phyloP scores from a whole-genome alignment of 257 asterid species.

The Primulina huaijiensis region DNA sequence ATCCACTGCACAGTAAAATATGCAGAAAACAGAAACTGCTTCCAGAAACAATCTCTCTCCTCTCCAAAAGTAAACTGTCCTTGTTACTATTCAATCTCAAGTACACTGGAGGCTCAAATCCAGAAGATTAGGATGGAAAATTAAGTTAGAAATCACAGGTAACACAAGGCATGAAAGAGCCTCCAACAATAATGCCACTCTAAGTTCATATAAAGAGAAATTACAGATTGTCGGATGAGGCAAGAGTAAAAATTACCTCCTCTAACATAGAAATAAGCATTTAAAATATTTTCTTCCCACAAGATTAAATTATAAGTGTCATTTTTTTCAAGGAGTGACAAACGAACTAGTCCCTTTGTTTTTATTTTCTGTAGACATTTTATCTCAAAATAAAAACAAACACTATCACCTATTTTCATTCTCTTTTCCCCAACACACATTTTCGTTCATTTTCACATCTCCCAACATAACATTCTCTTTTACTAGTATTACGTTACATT shows the following conservation, averaged over 20 bases:
- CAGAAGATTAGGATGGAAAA: neutral
- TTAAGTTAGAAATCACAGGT: neutral
- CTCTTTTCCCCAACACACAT: too few relatives aligned
- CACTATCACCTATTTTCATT: too few relatives aligned
- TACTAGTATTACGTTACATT: too few relatives aligned
- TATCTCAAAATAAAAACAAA: too few relatives aligned
- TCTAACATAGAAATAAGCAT: too few relatives aligned
- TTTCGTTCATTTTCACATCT: too few relatives aligned
- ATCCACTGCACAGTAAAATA: neutral
- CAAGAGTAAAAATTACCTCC: neutral
- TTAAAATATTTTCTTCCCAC: too few relatives aligned
- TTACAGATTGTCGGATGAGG: neutral
- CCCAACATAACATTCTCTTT: too few relatives aligned
- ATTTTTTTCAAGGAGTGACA: too few relatives aligned
- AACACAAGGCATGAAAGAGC: neutral
- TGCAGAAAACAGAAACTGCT: neutral
- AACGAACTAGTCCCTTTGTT: too few relatives aligned
- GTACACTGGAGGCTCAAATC: constrained; percentile 7
- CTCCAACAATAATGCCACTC: neutral
- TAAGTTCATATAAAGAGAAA: neutral
- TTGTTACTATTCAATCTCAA: neutral
- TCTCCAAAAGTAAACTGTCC: neutral
- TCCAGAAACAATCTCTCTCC: constrained; percentile 1
- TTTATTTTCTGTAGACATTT: too few relatives aligned
- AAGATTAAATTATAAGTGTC: too few relatives aligned